Conservation (phyloP, 176 grass and related monocot species). For the Oryza punctata region DNA sequence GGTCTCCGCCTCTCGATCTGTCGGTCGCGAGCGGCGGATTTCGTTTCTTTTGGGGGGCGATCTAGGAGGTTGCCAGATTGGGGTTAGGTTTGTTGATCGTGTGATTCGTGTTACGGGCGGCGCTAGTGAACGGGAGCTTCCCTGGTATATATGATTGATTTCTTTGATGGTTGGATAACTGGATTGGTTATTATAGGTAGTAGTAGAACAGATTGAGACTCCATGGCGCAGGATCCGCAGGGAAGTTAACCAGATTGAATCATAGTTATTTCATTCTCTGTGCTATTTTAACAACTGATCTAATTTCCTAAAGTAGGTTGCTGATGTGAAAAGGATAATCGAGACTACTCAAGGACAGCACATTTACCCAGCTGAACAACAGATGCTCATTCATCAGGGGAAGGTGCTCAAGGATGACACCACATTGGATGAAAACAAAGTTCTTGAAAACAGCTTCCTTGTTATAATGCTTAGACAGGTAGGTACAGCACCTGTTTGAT, state of each 20-base stretch:
- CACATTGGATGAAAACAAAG: constrained; percentile 77
- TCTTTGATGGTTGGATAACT: too few species aligned
- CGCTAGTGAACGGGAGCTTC: too few species aligned
- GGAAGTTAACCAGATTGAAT: too few species aligned
- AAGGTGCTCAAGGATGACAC: constrained; percentile 74
- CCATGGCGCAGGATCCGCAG: too few species aligned
- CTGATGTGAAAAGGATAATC: constrained; percentile 70
- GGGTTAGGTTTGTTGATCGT: neutral
- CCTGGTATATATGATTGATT: too few species aligned
- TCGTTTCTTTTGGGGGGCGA: neutral
- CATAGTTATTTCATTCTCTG: neutral
- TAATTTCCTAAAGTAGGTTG: constrained; percentile 55
- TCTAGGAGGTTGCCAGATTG: neutral
- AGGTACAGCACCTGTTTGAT: constrained; percentile 51
- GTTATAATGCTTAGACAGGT: constrained; percentile 77
- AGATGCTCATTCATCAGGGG: constrained; percentile 87
- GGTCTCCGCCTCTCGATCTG: neutral
- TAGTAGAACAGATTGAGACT: too few species aligned
- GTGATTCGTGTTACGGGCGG: too few species aligned
- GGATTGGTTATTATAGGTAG: too few species aligned
- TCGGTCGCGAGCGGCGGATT: neutral
- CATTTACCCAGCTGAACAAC: constrained; percentile 79
- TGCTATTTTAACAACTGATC: neutral
- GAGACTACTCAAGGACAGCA: constrained; percentile 62
- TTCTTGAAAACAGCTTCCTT: constrained; percentile 72